Percentiles rank a stretch among this genome's conserved stretches.
phyloP scores from a whole-genome alignment of 106 monocot genomes.

The Hemerocallis citrina region DNA sequence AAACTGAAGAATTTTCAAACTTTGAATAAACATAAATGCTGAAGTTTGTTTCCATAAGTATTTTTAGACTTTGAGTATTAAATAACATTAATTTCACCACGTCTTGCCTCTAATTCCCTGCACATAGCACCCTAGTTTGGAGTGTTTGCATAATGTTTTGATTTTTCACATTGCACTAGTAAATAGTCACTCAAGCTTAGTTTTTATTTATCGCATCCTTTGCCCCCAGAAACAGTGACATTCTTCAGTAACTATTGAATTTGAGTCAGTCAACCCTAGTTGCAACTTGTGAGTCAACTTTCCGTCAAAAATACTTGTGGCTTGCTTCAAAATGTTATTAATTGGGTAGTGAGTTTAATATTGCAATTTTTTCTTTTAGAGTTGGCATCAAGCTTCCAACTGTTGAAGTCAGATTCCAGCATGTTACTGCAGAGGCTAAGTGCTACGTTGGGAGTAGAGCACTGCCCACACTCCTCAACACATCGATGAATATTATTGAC shows the following conservation, averaged over 20 bases:
- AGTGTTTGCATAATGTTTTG: no score
- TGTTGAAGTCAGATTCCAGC: constrained; percentile 53
- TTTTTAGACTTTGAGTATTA: no score
- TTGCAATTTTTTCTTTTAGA: constrained; percentile 12
- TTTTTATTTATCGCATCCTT: not conserved
- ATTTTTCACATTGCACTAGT: not conserved
- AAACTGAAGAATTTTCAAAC: no score
- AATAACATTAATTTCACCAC: no score
- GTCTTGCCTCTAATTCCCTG: no score
- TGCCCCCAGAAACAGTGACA: not conserved
- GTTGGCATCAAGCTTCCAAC: constrained; percentile 49
- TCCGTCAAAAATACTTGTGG: not conserved
- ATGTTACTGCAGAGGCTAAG: constrained; percentile 38
- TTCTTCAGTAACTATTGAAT: not conserved
- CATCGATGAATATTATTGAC: constrained; percentile 27
- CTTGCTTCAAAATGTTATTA: not conserved
- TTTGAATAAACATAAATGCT: no score
- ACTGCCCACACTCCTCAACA: constrained; percentile 49
- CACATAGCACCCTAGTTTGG: no score
- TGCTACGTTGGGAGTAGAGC: constrained; percentile 56
- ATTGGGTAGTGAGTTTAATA: not conserved
- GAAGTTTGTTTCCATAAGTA: no score
- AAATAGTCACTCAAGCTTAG: not conserved
- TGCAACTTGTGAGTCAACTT: not conserved
- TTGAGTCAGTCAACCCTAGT: not conserved